phyloP scores from a whole-genome alignment of 805 yeast species.

The Martiniozyma abietophila region DNA sequence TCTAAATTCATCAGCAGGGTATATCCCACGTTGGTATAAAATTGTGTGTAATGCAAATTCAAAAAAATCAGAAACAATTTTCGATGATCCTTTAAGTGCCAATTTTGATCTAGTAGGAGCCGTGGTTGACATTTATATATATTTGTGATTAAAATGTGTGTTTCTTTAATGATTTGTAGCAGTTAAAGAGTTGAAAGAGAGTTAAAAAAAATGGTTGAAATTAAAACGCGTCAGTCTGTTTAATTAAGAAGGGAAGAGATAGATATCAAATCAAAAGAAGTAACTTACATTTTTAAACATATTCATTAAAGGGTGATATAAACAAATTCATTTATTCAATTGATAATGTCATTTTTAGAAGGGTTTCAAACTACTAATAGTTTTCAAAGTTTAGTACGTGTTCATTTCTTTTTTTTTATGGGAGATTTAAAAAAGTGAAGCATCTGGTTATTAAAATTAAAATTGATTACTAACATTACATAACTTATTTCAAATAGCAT shows the following conservation, averaged over 20 bases:
- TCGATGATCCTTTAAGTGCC: constrained; percentile 70
- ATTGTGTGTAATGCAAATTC: constrained; percentile 74
- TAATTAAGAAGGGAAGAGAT: too few relatives aligned
- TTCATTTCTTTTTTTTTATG: background rate
- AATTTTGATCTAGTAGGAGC: constrained; percentile 37
- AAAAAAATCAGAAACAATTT: constrained; percentile 73
- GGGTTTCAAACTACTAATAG: constrained; percentile 13
- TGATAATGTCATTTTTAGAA: constrained; percentile 12
- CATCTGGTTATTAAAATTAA: background rate
- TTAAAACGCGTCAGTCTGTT: too few relatives aligned
- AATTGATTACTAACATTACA: constrained; percentile 5
- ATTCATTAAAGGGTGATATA: too few relatives aligned
- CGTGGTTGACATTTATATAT: background rate
- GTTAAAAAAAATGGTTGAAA: background rate
- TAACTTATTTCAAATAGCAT: constrained; percentile 36
- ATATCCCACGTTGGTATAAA: constrained; percentile 81
- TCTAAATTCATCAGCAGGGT: constrained; percentile 78
- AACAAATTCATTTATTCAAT: background rate
- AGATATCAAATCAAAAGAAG: too few relatives aligned
- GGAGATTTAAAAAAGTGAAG: too few relatives aligned
- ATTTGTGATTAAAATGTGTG: too few relatives aligned
- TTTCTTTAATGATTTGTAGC: background rate
- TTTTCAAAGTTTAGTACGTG: constrained; percentile 12
- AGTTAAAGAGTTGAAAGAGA: background rate
- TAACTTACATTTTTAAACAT: too few relatives aligned